Base-by-base conservation (phyloP, 306 rosid species). In the Sphenostylis stenocarpa region DNA sequence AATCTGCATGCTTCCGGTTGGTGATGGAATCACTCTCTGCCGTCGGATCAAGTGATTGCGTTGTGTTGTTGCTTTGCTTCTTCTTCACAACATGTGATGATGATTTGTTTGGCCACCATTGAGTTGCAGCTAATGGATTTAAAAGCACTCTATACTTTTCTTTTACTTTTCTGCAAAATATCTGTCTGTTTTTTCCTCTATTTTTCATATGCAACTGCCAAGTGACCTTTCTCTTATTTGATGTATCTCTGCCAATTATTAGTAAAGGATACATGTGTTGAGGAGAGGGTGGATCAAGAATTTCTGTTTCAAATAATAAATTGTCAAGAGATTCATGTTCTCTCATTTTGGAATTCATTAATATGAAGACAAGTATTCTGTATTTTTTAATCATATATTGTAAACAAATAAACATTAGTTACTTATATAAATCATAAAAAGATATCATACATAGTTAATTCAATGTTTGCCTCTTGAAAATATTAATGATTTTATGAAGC, bases 21-120 rank as follows among this genome's bases (percentile, higher is more conserved):
- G 97, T 67, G 98, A 93, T 85, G 96, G 96, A 8, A 86, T 93
- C 92, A 93, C 96, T 39, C 70, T 93, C 77, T 93, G 93, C 90
- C 98, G 97, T 84, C 81, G 96, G 82, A 68, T 91, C 83, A 86
- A 79, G 45, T 81, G 79, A 90, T 29, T 29, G 10, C 34, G 62
- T 41, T 49, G 67, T 20, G 58, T 19, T 52, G 28, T 52, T 45
- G n/a, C 51, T 13, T 75, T 9, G n/a, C 67, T 24, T 24, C 75
- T 20, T 36, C 51, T 43, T 1, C 65, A 58, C 52, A 3, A 39
- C 36, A 28, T 44, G 17, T 43, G n/a, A 63, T 14, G 7, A 56
- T 33, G 47, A 41, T 41, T 41, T 11, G 45, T 11, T 23, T 33
- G 60, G 19, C 4, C 39, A 67, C 75, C 43, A 15, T 41, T 73